These are phyloP conservation scores for Talinum fruticosum DNA, from an alignment of 148 eudicot genomes.

Conservation along the genomic window DNA sequence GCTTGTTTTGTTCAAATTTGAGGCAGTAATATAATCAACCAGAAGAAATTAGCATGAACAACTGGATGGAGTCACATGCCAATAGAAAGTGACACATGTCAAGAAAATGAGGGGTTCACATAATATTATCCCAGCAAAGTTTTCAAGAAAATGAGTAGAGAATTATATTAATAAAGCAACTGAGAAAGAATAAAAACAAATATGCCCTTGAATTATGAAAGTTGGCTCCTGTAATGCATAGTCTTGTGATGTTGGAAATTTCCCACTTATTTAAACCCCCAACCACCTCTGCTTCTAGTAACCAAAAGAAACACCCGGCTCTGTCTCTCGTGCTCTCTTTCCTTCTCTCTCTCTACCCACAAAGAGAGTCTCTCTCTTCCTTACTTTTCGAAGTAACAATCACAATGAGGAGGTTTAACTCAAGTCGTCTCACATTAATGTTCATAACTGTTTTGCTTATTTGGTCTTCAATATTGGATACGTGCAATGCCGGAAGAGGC, in stretches of 20 bases:
- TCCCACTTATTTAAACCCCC: conserved; percentile 33
- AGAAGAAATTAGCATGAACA: conserved; percentile 12
- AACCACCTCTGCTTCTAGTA: conserved; percentile 26
- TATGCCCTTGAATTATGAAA: conserved; percentile 25
- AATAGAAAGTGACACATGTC: conserved; percentile 28
- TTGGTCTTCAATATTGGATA: conserved; percentile 26
- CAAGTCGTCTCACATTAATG: conserved; percentile 23
- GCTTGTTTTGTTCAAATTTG: neutral
- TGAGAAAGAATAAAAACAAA: conserved; percentile 30
- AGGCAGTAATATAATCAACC: conserved; percentile 5
- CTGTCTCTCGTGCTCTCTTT: conserved; percentile 18
- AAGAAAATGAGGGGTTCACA: conserved; percentile 8
- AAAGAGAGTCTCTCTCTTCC: neutral
- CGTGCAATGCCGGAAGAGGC: conserved; percentile 29
- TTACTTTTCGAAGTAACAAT: neutral
- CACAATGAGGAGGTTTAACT: conserved; percentile 16
- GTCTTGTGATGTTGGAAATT: conserved; percentile 26
- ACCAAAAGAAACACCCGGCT: conserved; percentile 25
- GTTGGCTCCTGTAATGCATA: conserved; percentile 27
- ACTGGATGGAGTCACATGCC: conserved; percentile 22
- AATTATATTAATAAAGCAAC: conserved; percentile 15
- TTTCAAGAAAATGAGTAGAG: neutral
- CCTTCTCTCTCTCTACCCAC: neutral
- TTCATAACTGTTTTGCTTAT: conserved; percentile 22
- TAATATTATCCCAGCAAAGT: conserved; percentile 10